Evolutionary conservation across 352 stramenopile genomes (phyloP).

Genomic region (Phytophthora sojae): DNA sequence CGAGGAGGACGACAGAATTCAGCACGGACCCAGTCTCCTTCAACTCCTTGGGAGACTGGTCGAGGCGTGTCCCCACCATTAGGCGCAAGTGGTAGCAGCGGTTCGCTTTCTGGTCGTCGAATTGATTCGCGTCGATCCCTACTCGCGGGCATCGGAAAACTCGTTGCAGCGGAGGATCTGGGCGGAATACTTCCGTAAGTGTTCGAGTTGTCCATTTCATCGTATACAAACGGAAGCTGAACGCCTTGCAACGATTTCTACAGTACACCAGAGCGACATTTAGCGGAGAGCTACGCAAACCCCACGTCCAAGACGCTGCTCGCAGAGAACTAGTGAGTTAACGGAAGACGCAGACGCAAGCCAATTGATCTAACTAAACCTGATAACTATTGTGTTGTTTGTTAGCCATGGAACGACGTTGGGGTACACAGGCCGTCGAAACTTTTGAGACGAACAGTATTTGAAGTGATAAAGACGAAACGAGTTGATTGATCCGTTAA

Average conservation of each 20-base stretch:
- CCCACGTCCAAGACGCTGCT: conserved; percentile 66
- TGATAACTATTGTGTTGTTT: not conserved
- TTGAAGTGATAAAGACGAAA: not conserved
- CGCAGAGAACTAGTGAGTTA: conserved; percentile 75
- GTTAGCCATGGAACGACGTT: conserved; percentile 46
- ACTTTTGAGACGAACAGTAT: conserved; percentile 11
- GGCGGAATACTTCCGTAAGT: conserved; percentile 52
- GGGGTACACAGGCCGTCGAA: conserved; percentile 58
- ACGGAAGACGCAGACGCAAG: not conserved
- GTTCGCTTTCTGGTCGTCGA: conserved; percentile 48
- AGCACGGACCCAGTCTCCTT: conserved; percentile 21
- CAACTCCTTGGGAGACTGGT: conserved; percentile 11
- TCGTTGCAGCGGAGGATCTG: conserved; percentile 66
- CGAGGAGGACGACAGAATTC: conserved; percentile 23
- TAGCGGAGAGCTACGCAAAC: conserved; percentile 63
- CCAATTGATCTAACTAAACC: not conserved
- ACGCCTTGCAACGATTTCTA: not conserved
- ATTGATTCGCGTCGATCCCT: conserved; percentile 66
- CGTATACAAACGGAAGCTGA: not conserved
- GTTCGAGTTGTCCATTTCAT: not conserved
- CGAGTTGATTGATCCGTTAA: conserved; percentile 10
- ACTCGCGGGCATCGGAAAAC: conserved; percentile 79
- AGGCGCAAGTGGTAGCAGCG: conserved; percentile 36
- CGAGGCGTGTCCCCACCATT: conserved; percentile 22
- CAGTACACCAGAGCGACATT: conserved; percentile 55